Percentiles rank a stretch among this genome's conserved stretches.
phyloP scores from a whole-genome alignment of 441 rosid species.

The Populus hybrid region DNA sequence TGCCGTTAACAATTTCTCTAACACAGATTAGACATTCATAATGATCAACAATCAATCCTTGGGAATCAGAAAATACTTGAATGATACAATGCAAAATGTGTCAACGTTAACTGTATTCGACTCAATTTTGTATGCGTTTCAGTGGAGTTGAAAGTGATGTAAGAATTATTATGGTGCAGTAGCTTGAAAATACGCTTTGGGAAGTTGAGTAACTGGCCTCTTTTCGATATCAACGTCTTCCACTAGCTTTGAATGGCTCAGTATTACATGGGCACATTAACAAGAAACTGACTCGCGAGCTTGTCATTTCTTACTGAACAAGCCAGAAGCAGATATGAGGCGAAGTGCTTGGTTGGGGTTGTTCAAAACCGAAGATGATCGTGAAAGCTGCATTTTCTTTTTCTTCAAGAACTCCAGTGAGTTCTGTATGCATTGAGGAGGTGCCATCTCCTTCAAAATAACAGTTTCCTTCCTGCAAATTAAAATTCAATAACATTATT shows the following conservation, averaged over 20 bases:
- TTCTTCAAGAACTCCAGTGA: conserved; percentile 79
- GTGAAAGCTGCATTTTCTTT: conserved; percentile 68
- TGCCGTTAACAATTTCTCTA: too few species aligned
- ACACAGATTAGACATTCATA: not conserved
- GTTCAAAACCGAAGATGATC: conserved; percentile 69
- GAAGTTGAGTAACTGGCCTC: not conserved
- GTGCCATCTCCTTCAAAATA: conserved; percentile 67
- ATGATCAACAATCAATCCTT: not conserved
- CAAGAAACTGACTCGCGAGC: not conserved
- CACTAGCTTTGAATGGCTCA: not conserved
- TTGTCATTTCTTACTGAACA: conserved; percentile 43
- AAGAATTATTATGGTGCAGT: not conserved
- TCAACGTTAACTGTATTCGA: too few species aligned
- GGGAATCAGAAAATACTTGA: not conserved
- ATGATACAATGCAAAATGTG: not conserved
- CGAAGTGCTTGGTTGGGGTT: conserved; percentile 81
- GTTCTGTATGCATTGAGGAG: conserved; percentile 60
- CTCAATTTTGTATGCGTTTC: not conserved
- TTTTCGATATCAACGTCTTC: not conserved
- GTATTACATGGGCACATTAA: not conserved
- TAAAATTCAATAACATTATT: conserved; percentile 9
- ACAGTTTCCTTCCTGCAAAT: conserved; percentile 60
- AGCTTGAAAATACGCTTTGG: not conserved
- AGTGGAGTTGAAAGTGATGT: not conserved
- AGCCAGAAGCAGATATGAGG: conserved; percentile 50